Percentiles rank a stretch among this genome's conserved stretches.
Evolutionary conservation across 441 rosid species (phyloP).

Genomic region (Eruca vesicaria): DNA sequence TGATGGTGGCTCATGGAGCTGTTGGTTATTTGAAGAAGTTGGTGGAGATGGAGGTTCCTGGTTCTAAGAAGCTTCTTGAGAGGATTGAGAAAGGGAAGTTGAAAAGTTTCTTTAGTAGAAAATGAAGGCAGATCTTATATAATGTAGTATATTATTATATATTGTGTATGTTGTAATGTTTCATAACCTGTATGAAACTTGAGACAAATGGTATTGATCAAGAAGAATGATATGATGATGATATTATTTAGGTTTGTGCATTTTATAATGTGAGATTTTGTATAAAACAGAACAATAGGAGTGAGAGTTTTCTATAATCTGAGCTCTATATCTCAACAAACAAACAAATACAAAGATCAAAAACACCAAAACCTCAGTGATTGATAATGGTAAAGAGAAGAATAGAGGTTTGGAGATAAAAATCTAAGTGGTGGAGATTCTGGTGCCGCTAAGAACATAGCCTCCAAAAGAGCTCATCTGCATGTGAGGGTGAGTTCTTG

Average conservation of each 20-base stretch:
- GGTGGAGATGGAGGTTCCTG: constrained; percentile 76
- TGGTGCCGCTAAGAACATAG: constrained; percentile 72
- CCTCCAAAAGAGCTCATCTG: constrained; percentile 91
- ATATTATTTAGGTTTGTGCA: not conserved
- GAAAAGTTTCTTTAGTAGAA: constrained; percentile 62
- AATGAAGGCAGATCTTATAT: not conserved
- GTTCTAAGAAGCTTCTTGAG: constrained; percentile 81
- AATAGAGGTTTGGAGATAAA: not conserved
- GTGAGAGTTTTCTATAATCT: not conserved
- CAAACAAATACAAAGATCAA: constrained; percentile 14
- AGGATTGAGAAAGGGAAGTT: constrained; percentile 74
- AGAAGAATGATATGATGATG: not conserved
- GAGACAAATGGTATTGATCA: not conserved
- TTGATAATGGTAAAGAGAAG: not conserved
- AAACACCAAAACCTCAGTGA: constrained; percentile 20
- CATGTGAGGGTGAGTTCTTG: constrained; percentile 93
- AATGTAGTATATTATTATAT: not conserved
- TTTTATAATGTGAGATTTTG: not conserved
- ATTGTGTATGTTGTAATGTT: constrained; percentile 1
- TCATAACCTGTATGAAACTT: constrained; percentile 7
- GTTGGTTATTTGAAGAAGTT: constrained; percentile 92
- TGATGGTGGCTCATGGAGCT: constrained; percentile 88
- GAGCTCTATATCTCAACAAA: constrained; percentile 14
- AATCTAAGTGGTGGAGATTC: constrained; percentile 39
- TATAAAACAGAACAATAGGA: no score